Conservation (phyloP, 352 stramenopile genomes). For the Globisporangium yorkense region DNA sequence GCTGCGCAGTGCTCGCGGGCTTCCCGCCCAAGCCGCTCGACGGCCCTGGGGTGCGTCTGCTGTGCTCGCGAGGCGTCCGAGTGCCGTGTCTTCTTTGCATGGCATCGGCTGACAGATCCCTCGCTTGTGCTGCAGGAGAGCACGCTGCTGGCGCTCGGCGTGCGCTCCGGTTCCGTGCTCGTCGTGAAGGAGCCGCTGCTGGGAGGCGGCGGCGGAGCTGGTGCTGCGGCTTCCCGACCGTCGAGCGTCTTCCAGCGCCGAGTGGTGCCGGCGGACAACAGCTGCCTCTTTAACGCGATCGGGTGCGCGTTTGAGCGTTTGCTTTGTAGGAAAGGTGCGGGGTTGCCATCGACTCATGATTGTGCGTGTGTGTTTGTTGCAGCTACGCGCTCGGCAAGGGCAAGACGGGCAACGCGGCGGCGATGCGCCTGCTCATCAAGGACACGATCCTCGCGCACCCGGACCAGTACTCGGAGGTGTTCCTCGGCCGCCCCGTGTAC, state of each 20-base stretch:
- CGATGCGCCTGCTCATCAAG: constrained; percentile 69
- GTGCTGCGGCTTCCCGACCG: constrained; percentile 11
- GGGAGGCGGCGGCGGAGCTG: constrained; percentile 4
- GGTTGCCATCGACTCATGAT: background rate
- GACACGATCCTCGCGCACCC: constrained; percentile 62
- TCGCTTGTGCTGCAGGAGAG: constrained; percentile 23
- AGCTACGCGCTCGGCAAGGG: constrained; percentile 66
- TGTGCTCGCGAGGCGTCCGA: too few species aligned
- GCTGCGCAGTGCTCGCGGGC: constrained; percentile 59
- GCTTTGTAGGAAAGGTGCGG: too few species aligned
- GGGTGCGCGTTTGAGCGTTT: too few species aligned
- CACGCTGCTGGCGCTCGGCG: constrained; percentile 39
- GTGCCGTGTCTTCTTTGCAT: background rate
- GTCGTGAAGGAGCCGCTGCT: constrained; percentile 58
- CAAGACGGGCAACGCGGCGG: constrained; percentile 44
- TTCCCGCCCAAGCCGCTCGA: constrained; percentile 68
- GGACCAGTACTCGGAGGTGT: constrained; percentile 65
- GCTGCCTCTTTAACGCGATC: constrained; percentile 85
- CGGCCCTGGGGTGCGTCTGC: constrained; percentile 42
- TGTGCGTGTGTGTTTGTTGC: background rate
- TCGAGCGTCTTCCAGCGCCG: constrained; percentile 60
- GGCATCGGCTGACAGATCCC: background rate
- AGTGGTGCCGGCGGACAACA: constrained; percentile 81
- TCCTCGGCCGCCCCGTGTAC: constrained; percentile 63
- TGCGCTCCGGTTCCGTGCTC: constrained; percentile 64